Percentiles rank a stretch among this genome's conserved stretches.
Conservation (phyloP, 768 basidiomycete genomes). For the Suillus variegatus region DNA sequence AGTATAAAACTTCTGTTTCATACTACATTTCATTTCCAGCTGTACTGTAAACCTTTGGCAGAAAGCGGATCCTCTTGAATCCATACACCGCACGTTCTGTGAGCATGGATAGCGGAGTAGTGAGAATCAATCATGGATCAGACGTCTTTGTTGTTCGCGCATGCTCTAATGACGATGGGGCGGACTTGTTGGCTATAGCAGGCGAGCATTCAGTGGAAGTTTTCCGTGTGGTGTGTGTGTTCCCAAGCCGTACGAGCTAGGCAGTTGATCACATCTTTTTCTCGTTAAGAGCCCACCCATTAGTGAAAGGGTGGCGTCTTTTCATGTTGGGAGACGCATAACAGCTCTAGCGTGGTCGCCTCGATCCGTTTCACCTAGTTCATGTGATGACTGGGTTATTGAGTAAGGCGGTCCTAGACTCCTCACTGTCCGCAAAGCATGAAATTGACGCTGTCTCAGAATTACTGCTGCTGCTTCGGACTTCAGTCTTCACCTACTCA, state of each 20-base stretch:
- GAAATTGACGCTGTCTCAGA: constrained; percentile 38
- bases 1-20: background rate
- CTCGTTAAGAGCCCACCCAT: constrained; percentile 41
- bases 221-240: constrained; percentile 55
- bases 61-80: background rate
- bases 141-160: constrained; percentile 63
- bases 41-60: constrained; percentile 29
- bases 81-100: background rate
- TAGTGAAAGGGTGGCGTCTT: constrained; percentile 60
- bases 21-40: constrained; percentile 52
- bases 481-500: constrained; percentile 70
- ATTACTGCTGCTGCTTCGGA: constrained; percentile 68
- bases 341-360: constrained; percentile 83
- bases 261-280: constrained; percentile 13
- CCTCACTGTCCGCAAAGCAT: background rate
- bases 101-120: constrained; percentile 47
- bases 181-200: constrained; percentile 72
- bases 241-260: constrained; percentile 2
- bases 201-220: constrained; percentile 74
- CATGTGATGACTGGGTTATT: constrained; percentile 65
- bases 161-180: constrained; percentile 60
- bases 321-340: constrained; percentile 69
- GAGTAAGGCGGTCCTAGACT: constrained; percentile 50
- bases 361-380: constrained; percentile 63
- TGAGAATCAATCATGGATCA: constrained; percentile 59